These are phyloP conservation scores for Lophiotrema nucula DNA, from an alignment of 495 filamentous ascomycete species.

Conservation along the genomic window DNA sequence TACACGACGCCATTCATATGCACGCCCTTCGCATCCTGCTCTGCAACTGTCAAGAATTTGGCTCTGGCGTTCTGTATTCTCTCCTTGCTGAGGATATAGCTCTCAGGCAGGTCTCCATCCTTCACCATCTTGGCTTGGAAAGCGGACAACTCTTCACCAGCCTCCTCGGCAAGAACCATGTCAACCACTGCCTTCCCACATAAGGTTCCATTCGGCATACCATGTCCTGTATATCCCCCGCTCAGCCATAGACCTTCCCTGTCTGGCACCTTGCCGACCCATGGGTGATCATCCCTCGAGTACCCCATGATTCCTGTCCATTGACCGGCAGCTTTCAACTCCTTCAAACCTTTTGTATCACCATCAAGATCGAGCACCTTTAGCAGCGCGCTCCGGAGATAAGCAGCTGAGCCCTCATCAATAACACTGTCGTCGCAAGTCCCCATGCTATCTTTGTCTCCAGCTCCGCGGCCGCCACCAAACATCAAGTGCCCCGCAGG, in stretches of 20 bases:
- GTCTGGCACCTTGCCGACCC: conserved; percentile 60
- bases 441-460: conserved; percentile 51
- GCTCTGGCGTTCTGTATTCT: conserved; percentile 36
- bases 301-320: conserved; percentile 89
- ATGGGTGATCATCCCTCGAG: conserved; percentile 65
- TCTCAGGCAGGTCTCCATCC: conserved; percentile 33
- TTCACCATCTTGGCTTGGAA: conserved; percentile 19
- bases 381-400: conserved; percentile 51
- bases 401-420: conserved; percentile 52
- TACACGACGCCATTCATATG: conserved; percentile 6
- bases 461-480: conserved; percentile 56
- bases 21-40: conserved; percentile 23
- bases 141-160: conserved; percentile 17
- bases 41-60: conserved; percentile 30
- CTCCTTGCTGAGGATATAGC: conserved; percentile 39
- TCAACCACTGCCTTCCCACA: conserved; percentile 64
- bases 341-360: conserved; percentile 44
- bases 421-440: conserved; percentile 56
- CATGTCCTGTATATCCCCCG: conserved; percentile 60
- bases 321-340: conserved; percentile 57
- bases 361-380: conserved; percentile 42
- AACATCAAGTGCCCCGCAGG: conserved; percentile 61
- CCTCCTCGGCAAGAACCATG: conserved; percentile 55
- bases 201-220: conserved; percentile 75
- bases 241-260: conserved; percentile 35